phyloP scores from a whole-genome alignment of 495 filamentous ascomycete species.

The Cetradonia linearis region DNA sequence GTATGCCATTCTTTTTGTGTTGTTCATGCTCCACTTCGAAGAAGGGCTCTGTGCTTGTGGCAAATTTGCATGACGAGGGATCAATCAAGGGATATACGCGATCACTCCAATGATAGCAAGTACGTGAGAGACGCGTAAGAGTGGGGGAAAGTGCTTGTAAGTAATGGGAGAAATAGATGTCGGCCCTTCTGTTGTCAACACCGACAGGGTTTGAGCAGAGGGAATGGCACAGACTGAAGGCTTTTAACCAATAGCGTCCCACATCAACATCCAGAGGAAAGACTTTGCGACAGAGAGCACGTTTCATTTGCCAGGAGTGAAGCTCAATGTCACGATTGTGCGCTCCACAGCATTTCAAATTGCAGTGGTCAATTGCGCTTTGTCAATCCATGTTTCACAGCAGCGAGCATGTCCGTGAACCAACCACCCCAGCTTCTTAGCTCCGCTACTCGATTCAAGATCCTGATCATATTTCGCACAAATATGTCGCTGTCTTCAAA shows the following conservation, averaged over 20 bases:
- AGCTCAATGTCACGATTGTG: not conserved
- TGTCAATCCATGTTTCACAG: slow-evolving; percentile 9
- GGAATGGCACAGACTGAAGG: too few relatives aligned
- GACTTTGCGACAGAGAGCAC: not conserved
- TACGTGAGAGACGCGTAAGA: not conserved
- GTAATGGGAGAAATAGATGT: not conserved
- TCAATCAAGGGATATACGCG: not conserved
- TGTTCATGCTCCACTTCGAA: too few relatives aligned
- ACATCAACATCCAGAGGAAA: not conserved
- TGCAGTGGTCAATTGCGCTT: not conserved
- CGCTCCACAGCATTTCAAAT: not conserved
- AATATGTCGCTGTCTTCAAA: slow-evolving; percentile 46
- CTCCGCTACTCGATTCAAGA: slow-evolving; percentile 38
- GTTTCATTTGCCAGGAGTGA: not conserved
- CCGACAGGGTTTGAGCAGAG: not conserved
- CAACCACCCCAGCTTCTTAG: slow-evolving; percentile 43
- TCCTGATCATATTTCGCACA: slow-evolving; percentile 34
- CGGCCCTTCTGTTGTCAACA: not conserved
- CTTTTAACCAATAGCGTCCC: not conserved
- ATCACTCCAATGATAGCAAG: not conserved
- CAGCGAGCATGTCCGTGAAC: slow-evolving; percentile 34
- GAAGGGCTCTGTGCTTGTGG: not conserved
- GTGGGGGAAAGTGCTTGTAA: not conserved
- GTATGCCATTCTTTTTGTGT: not conserved
- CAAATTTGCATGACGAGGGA: not conserved